A percentile compares a stretch with the other conserved stretches of the same genome.
Evolutionary conservation across 768 basidiomycete species (phyloP).

Genomic region (Trametes cingulata): DNA sequence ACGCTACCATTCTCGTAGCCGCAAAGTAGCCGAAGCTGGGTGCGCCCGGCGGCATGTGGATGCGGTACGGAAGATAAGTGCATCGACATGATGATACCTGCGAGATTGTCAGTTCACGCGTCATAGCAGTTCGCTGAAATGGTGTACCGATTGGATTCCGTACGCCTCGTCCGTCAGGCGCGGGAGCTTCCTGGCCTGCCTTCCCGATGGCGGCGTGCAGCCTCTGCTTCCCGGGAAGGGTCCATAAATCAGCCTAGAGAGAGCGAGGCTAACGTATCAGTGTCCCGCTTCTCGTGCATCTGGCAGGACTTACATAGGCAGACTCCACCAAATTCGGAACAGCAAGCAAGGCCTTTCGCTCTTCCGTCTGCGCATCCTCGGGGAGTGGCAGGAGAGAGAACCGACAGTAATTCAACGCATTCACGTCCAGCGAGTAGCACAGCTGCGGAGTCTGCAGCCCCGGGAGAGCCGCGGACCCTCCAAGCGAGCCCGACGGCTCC

Average conservation of each 20-base stretch:
- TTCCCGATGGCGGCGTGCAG: constrained; percentile 87
- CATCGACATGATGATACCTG: constrained; percentile 90
- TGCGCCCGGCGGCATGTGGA: constrained; percentile 30
- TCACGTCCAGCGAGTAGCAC: constrained; percentile 78
- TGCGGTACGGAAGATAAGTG: constrained; percentile 55
- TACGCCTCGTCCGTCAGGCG: constrained; percentile 49
- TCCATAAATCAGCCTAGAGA: constrained; percentile 83
- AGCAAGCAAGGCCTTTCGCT: constrained; percentile 57
- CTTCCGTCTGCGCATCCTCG: constrained; percentile 23
- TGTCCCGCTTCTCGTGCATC: not conserved
- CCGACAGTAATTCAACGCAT: constrained; percentile 91
- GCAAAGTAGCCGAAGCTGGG: constrained; percentile 60
- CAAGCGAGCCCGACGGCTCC: constrained; percentile 39
- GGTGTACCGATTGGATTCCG: constrained; percentile 58
- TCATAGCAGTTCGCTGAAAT: too few relatives aligned
- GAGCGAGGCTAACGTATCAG: not conserved
- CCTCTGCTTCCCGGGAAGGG: constrained; percentile 63
- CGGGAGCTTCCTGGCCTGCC: constrained; percentile 32
- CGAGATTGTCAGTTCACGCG: not conserved
- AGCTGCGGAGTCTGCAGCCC: constrained; percentile 52
- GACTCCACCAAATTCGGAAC: constrained; percentile 91
- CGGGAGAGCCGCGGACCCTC: constrained; percentile 55
- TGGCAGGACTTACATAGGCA: constrained; percentile 53
- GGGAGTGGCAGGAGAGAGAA: constrained; percentile 63
- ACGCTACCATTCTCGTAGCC: constrained; percentile 91